These are phyloP conservation scores for Fusarium acutatum DNA, from an alignment of 2,329 filamentous ascomycete genomes.

Conservation along the genomic window DNA sequence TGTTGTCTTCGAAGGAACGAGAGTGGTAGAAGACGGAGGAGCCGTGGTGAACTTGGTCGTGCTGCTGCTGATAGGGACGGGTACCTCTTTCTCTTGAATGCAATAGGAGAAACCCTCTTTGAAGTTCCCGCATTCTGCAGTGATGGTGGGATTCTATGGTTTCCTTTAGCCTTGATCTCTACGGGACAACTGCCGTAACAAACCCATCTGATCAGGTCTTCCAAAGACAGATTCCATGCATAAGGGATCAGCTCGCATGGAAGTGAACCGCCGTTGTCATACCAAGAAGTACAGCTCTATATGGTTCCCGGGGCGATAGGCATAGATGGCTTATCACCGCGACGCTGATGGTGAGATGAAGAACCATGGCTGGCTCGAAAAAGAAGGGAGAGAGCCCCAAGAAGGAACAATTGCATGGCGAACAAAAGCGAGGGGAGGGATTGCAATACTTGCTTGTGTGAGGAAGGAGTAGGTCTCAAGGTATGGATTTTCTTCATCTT, in stretches of 20 bases:
- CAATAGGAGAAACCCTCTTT: no score
- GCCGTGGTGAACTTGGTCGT: no score
- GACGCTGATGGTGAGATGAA: neutral
- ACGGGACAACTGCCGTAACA: fast-evolving
- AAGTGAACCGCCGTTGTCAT: neutral
- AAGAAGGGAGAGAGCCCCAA: no score
- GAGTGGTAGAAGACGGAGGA: no score
- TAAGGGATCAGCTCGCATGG: neutral
- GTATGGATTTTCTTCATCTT: neutral
- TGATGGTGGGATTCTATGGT: no score
- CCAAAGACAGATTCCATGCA: neutral
- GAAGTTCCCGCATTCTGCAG: no score
- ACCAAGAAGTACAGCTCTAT: neutral
- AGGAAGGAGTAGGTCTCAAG: neutral
- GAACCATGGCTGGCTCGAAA: neutral
- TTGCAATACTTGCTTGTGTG: no score
- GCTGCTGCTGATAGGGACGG: no score
- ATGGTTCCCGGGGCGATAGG: neutral
- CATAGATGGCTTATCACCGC: neutral
- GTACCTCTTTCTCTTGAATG: no score
- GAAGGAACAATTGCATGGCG: neutral
- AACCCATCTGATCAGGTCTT: neutral
- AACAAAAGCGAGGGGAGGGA: neutral
- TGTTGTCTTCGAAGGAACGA: no score
- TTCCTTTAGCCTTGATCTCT: neutral